Base-by-base conservation (phyloP, 768 basidiomycete genomes). In the Hypsizygus marmoreus region DNA sequence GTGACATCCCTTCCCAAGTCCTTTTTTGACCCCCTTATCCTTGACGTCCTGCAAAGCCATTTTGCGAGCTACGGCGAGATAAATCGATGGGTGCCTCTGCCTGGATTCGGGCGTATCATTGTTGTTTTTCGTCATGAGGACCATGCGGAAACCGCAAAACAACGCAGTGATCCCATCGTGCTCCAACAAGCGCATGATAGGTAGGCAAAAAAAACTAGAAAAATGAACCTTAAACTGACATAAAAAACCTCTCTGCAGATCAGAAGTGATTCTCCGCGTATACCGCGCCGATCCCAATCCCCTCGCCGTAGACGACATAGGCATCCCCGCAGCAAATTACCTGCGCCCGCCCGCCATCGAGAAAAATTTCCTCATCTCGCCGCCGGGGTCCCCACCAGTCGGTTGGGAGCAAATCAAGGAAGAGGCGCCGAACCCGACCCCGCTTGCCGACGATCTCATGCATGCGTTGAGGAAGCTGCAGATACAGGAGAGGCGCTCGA, bases 281-380 rank as follows among this genome's bases (percentile, higher is more conserved):
- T 91, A 81, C 59, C 79, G 90, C 13, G 88, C 82, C 6, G 85
- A 88, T 54, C 78, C 81, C 13, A 88, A 84, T 47, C 82, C 85
- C 2, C 65, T 90, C 37, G 69, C 76, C 43, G 65, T 65, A 2
- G 56, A 51, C 17, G 62, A 62, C 19, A 58, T 61, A 12, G 57
- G 58, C 28, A 55, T 74, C n/a, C 72, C 73, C 16, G 69, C 65
- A 29, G 66, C 60, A n/a, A 70, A 76, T 55, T 82, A 84, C 57
- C 78, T 95, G 26, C 79, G 75, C 31, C 92, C 94, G 0, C 95
- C 95, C 0, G 68, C 77, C 0, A 55, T 84, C 29, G 88, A 94
- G 56, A 92, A 92, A 68, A 98, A 98, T 69, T 98, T 97, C 69
- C 77, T 99, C 36, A 95, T 99, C 52, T 98, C 97, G 0, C 97